phyloP scores from a whole-genome alignment of 805 yeast genomes.

The Zygosaccharomyces bailii region DNA sequence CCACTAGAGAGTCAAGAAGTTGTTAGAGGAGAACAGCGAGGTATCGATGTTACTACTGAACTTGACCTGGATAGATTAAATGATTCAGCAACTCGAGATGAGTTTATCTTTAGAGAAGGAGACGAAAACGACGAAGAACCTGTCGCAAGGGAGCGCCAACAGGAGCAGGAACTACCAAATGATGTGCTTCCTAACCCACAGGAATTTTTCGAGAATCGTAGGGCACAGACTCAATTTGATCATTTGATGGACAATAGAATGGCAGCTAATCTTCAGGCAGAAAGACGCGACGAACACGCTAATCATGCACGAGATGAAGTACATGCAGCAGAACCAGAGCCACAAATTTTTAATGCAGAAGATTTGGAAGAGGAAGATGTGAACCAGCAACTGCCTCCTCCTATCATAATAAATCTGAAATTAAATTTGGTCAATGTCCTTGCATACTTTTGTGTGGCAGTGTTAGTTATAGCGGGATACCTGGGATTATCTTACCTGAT shows the following conservation, averaged over 20 bases:
- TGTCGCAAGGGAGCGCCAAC: slow-evolving; percentile 13
- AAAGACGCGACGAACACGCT: slow-evolving; percentile 1
- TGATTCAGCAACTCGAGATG: neutral
- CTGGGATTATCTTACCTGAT: slow-evolving; percentile 43
- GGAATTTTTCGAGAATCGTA: slow-evolving; percentile 20
- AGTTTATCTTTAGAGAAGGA: neutral
- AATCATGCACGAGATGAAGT: slow-evolving; percentile 18
- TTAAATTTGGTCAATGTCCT: slow-evolving; percentile 23
- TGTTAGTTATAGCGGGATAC: slow-evolving; percentile 35
- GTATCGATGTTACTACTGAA: slow-evolving; percentile 10
- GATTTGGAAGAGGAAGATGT: slow-evolving; percentile 12
- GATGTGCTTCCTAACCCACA: slow-evolving; percentile 15
- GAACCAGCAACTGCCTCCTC: slow-evolving; percentile 25
- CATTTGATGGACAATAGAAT: slow-evolving; percentile 17
- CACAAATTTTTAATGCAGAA: slow-evolving; percentile 8
- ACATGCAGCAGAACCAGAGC: slow-evolving; percentile 8
- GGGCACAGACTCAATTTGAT: slow-evolving; percentile 29
- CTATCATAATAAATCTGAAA: slow-evolving; percentile 28
- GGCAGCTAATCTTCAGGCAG: slow-evolving; percentile 9
- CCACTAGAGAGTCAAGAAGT: slow-evolving; percentile 16
- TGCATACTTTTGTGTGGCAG: slow-evolving; percentile 30
- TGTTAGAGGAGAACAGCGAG: slow-evolving; percentile 21
- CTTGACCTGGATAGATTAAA: slow-evolving; percentile 10
- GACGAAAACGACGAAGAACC: slow-evolving; percentile 16
- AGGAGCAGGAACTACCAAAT: slow-evolving; percentile 17